phyloP scores from a whole-genome alignment of 257 asterid species.

The Solanum paucissectum region DNA sequence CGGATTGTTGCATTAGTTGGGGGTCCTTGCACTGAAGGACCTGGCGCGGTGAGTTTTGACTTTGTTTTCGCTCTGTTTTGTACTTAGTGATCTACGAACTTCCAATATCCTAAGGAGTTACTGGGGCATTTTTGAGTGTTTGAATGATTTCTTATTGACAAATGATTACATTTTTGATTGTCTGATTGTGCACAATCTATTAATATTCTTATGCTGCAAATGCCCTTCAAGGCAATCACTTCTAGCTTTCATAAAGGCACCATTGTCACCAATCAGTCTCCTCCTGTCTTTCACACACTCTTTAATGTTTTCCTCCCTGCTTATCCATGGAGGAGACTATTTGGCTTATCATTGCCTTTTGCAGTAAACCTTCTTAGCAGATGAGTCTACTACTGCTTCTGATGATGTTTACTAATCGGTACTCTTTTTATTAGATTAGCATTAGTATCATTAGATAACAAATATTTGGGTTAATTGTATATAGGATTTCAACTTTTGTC shows the following conservation, averaged over 20 bases:
- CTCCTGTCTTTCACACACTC: background rate
- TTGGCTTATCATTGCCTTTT: background rate
- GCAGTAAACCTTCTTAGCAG: background rate
- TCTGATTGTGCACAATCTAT: background rate
- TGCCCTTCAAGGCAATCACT: background rate
- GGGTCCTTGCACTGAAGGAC: constrained; percentile 99
- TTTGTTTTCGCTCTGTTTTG: background rate
- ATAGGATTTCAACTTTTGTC: background rate
- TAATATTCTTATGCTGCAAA: background rate
- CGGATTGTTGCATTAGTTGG: constrained; percentile 84
- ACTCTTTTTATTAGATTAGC: background rate
- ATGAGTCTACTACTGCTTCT: background rate
- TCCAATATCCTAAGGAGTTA: background rate
- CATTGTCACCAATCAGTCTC: background rate
- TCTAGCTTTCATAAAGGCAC: background rate
- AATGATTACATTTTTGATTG: background rate
- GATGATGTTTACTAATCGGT: background rate
- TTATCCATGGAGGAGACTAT: background rate
- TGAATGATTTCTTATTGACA: background rate
- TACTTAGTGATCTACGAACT: background rate
- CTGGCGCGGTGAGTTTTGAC: constrained; percentile 73
- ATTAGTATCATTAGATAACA: background rate
- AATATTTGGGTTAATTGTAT: background rate
- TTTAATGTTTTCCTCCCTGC: background rate
- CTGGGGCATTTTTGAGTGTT: background rate